These are phyloP conservation scores for Phytophthora meadii DNA, from an alignment of 352 stramenopile species.

Conservation along the genomic window DNA sequence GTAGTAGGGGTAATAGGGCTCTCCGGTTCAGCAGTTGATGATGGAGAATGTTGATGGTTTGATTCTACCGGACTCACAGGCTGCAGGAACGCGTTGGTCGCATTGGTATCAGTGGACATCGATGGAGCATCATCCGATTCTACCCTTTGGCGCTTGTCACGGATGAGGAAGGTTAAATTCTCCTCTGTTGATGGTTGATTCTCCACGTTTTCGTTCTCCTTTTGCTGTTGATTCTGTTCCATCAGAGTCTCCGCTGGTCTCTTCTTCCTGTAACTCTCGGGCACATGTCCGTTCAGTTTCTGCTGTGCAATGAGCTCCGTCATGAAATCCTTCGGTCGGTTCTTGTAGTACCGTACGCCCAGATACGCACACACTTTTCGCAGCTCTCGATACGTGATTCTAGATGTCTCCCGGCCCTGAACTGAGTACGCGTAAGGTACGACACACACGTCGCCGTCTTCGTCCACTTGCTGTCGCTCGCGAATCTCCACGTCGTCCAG, in stretches of 20 bases:
- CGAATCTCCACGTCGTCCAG: slow-evolving; percentile 29
- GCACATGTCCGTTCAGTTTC: slow-evolving; percentile 31
- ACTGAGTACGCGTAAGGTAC: slow-evolving; percentile 29
- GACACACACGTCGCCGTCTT: slow-evolving; percentile 13
- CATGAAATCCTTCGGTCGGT: slow-evolving; percentile 29
- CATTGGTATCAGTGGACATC: neutral
- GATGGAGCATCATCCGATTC: neutral
- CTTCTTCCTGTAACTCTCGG: slow-evolving; percentile 15
- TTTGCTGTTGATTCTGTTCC: neutral
- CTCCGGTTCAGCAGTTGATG: slow-evolving; percentile 2
- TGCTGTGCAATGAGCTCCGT: slow-evolving; percentile 32
- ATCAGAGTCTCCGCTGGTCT: slow-evolving; percentile 1
- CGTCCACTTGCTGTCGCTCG: slow-evolving; percentile 16
- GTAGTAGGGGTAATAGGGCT: slow-evolving; percentile 1
- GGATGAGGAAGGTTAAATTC: neutral
- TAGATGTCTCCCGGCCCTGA: slow-evolving; percentile 23
- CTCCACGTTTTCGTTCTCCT: slow-evolving; percentile 1
- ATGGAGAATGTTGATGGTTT: neutral
- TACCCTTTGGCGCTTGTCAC: slow-evolving; percentile 15
- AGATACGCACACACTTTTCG: slow-evolving; percentile 27
- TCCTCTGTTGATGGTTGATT: slow-evolving; percentile 5
- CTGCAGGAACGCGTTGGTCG: slow-evolving; percentile 22
- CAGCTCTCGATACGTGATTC: slow-evolving; percentile 24
- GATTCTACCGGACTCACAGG: slow-evolving; percentile 13
- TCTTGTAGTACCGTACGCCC: slow-evolving; percentile 39